phyloP scores from a whole-genome alignment of 805 yeast genomes.

The Pichia phayaonensis region DNA sequence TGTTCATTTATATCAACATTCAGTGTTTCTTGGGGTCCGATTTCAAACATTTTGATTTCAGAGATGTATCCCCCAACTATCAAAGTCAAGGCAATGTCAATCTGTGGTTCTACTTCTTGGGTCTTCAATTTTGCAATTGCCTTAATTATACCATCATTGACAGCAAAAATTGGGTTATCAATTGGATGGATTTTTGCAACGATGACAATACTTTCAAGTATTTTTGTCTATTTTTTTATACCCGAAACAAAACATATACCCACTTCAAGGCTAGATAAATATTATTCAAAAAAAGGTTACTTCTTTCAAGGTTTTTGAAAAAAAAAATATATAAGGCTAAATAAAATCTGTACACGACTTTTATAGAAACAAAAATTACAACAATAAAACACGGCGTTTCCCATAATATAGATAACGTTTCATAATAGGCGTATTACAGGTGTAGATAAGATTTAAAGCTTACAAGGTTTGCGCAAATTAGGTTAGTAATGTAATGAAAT shows the following conservation, averaged over 20 bases:
- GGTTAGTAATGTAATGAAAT: background rate
- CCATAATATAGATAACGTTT: too few species aligned
- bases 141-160: slow-evolving; percentile 62
- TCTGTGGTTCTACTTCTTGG: slow-evolving; percentile 62
- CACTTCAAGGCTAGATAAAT: slow-evolving; percentile 18
- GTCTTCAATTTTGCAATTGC: slow-evolving; percentile 55
- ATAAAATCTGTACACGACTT: background rate
- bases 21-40: slow-evolving; percentile 71
- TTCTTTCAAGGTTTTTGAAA: background rate
- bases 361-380: background rate
- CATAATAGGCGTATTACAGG: too few species aligned
- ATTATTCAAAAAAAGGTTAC: slow-evolving; percentile 10
- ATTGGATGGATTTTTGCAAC: slow-evolving; percentile 52
- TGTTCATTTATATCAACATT: slow-evolving; percentile 50
- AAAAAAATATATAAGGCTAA: too few species aligned
- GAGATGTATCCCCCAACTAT: slow-evolving; percentile 60
- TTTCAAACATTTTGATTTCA: slow-evolving; percentile 55
- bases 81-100: slow-evolving; percentile 43
- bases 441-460: background rate
- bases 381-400: too few species aligned
- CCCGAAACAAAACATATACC: slow-evolving; percentile 28
- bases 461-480: background rate
- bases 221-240: slow-evolving; percentile 22
- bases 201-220: slow-evolving; percentile 15
- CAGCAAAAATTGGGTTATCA: slow-evolving; percentile 51